Conservation (phyloP, 208 protist species). For the Vickermania spadyakhi region DNA sequence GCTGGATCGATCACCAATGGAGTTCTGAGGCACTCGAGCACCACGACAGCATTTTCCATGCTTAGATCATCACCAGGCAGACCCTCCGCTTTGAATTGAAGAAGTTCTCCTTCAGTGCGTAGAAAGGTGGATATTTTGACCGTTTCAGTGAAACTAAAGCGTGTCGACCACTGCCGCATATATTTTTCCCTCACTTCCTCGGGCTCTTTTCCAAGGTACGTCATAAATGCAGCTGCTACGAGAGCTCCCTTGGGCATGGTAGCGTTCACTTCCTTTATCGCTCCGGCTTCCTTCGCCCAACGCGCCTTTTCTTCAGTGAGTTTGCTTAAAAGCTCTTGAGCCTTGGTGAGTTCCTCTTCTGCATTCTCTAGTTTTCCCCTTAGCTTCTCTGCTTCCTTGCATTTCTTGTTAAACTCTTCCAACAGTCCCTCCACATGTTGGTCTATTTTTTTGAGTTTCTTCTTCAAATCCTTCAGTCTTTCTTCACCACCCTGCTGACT, state of each 20-base stretch:
- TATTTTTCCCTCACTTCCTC: constrained; percentile 76
- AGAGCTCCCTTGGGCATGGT: constrained; percentile 82
- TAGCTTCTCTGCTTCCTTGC: constrained; percentile 90
- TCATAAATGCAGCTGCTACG: constrained; percentile 86
- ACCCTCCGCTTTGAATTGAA: constrained; percentile 93
- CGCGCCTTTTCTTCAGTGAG: constrained; percentile 92
- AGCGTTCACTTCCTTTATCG: constrained; percentile 54
- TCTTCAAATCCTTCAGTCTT: constrained; percentile 63
- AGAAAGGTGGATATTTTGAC: constrained; percentile 81
- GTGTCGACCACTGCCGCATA: constrained; percentile 72
- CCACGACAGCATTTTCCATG: constrained; percentile 95
- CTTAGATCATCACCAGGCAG: constrained; percentile 92
- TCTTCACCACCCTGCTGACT: constrained; percentile 71
- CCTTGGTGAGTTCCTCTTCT: constrained; percentile 80
- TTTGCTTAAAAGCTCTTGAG: constrained; percentile 92
- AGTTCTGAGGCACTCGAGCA: constrained; percentile 79
- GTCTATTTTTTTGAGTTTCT: constrained; percentile 87
- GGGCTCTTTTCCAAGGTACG: constrained; percentile 81
- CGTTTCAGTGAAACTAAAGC: constrained; percentile 26
- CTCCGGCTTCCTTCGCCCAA: constrained; percentile 81
- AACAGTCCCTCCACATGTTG: constrained; percentile 66
- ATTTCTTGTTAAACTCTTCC: constrained; percentile 84
- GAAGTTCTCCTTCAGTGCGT: constrained; percentile 89
- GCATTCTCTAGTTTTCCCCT: constrained; percentile 81
- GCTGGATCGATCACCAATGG: constrained; percentile 96